Evolutionary conservation across 2,329 filamentous ascomycete genomes (phyloP).

Genomic region (Furcasterigmium sp.): DNA sequence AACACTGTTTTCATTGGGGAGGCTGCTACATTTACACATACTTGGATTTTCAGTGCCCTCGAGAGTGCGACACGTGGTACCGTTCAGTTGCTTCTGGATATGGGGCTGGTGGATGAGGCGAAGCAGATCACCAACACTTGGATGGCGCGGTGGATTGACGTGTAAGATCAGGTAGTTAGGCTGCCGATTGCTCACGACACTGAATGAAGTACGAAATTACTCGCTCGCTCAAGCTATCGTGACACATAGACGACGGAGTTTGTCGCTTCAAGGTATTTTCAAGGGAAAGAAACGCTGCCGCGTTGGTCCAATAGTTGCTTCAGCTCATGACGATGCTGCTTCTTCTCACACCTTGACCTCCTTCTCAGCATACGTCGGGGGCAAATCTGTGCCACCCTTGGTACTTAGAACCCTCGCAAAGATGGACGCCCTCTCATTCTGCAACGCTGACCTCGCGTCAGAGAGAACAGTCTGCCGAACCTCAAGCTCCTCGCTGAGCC

Average conservation of each 20-base stretch:
- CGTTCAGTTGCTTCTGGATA: conserved; percentile 45
- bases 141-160: conserved; percentile 52
- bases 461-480: conserved; percentile 22
- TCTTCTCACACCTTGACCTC: too few relatives aligned
- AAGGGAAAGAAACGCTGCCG: too few relatives aligned
- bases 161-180: too few relatives aligned
- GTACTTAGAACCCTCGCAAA: conserved; percentile 33
- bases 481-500: conserved; percentile 23
- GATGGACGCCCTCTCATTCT: conserved; percentile 36
- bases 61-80: conserved; percentile 52
- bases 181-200: too few relatives aligned
- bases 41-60: conserved; percentile 45
- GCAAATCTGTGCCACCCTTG: too few relatives aligned
- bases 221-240: too few relatives aligned
- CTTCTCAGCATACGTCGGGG: too few relatives aligned
- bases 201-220: too few relatives aligned
- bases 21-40: conserved; percentile 48
- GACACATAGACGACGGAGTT: too few relatives aligned
- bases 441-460: conserved; percentile 30
- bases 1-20: conserved; percentile 25
- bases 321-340: too few relatives aligned
- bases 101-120: conserved; percentile 57
- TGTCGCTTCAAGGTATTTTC: too few relatives aligned
- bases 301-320: too few relatives aligned
- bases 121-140: conserved; percentile 49